Percentiles rank a stretch among this genome's conserved stretches.
Conservation (phyloP, 1,284 basidiomycete genomes). For the Takashimella tepidaria region DNA sequence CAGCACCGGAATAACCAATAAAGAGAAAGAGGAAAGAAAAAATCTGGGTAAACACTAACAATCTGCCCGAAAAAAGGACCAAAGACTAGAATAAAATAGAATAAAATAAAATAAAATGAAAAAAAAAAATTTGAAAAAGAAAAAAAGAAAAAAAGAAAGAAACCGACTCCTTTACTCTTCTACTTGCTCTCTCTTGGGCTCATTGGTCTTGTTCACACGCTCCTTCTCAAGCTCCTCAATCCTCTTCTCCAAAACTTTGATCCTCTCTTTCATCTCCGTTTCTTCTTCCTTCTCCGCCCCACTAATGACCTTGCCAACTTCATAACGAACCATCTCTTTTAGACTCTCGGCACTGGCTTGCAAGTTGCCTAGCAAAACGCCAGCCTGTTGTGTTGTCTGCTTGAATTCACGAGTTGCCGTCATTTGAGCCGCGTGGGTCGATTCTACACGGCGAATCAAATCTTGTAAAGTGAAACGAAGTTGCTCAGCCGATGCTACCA, state of each 20-base stretch:
- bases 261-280: slow-evolving; percentile 15
- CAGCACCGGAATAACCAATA: no score
- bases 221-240: neutral
- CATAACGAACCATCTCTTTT: slow-evolving; percentile 45
- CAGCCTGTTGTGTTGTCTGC: slow-evolving; percentile 29
- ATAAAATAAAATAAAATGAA: no score
- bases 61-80: no score
- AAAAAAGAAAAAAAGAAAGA: neutral
- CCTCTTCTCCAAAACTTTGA: slow-evolving; percentile 11
- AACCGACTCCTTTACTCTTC: no score
- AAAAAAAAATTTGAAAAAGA: no score
- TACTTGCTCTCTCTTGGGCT: no score
- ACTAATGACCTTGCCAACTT: slow-evolving; percentile 26
- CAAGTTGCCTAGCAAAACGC: slow-evolving; percentile 28
- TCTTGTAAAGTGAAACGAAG: slow-evolving; percentile 33
- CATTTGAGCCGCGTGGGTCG: slow-evolving; percentile 23
- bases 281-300: slow-evolving; percentile 15
- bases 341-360: slow-evolving; percentile 40
- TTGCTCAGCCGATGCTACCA: slow-evolving; percentile 26
- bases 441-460: slow-evolving; percentile 31
- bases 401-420: slow-evolving; percentile 37
- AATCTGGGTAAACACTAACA: no score
- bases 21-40: no score
- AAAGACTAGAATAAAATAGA: no score
- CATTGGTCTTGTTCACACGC: neutral